Conservation (phyloP, 768 basidiomycete species). For the Saitozyma sp. region DNA sequence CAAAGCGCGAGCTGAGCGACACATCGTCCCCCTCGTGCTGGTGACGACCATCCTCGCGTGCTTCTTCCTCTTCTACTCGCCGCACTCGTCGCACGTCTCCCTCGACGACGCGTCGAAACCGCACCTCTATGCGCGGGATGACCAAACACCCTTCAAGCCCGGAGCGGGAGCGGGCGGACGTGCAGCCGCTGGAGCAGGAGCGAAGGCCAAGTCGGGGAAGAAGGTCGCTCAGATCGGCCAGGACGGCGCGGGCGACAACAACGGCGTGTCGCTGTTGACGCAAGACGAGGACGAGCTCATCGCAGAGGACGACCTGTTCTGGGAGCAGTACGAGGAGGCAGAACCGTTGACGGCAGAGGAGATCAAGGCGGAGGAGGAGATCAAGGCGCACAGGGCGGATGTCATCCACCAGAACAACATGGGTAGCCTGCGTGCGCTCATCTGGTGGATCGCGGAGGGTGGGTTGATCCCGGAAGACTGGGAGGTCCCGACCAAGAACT, state of each 20-base stretch:
- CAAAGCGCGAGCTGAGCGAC: conserved; percentile 21
- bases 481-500: conserved; percentile 29
- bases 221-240: neutral
- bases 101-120: neutral
- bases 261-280: conserved; percentile 29
- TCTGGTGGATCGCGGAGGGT: conserved; percentile 48
- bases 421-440: conserved; percentile 36
- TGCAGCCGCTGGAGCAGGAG: neutral
- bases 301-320: conserved; percentile 45
- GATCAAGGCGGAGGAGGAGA: conserved; percentile 20
- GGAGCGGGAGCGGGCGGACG: neutral
- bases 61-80: conserved; percentile 20
- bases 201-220: neutral
- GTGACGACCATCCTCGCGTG: conserved; percentile 20
- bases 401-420: conserved; percentile 30
- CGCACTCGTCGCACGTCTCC: neutral
- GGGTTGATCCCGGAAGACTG: conserved; percentile 38
- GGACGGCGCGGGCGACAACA: conserved; percentile 1
- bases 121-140: neutral
- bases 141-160: neutral
- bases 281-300: conserved; percentile 41
- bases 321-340: conserved; percentile 32
- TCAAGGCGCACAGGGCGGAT: conserved; percentile 22
- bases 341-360: conserved; percentile 27
- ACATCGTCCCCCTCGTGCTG: conserved; percentile 24